Conservation (phyloP, 768 basidiomycete genomes). For the Neoboletus magnificus region DNA sequence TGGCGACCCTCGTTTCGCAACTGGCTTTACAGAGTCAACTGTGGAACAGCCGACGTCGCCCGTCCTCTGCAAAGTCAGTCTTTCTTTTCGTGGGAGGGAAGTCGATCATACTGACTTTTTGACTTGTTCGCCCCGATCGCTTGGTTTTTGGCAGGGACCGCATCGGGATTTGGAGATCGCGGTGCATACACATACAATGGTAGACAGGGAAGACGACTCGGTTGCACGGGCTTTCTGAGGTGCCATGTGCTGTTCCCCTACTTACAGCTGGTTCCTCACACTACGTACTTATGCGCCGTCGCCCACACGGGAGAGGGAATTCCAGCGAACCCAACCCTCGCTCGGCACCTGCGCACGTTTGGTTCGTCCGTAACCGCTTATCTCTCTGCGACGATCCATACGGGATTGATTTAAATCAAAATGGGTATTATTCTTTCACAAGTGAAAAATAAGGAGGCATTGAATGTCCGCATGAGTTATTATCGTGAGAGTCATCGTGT, state of each 20-base stretch:
- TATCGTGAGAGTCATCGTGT: not conserved
- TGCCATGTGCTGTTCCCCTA: not conserved
- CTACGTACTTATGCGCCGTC: not conserved
- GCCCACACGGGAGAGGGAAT: not conserved
- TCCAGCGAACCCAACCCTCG: not conserved
- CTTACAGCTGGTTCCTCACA: not conserved
- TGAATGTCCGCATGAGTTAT: not conserved
- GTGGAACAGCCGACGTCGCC: not conserved
- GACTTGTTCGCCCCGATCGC: not conserved
- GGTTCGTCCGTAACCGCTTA: not conserved
- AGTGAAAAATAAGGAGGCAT: not conserved
- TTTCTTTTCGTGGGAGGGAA: not conserved
- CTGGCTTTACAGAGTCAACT: not conserved
- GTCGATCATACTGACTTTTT: not conserved
- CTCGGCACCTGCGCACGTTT: not conserved
- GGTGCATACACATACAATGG: constrained; percentile 7
- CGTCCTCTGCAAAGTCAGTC: not conserved
- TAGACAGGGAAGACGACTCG: not conserved
- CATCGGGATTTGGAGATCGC: constrained; percentile 11
- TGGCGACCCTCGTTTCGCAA: constrained; percentile 4
- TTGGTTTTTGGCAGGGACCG: not conserved
- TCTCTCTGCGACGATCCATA: not conserved
- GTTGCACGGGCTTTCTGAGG: not conserved
- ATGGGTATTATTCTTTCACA: not conserved
- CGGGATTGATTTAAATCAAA: not conserved